A percentile compares a stretch with the other conserved stretches of the same genome.
Conservation (phyloP, 2,329 filamentous ascomycete genomes). For the Pseudocercospora fuligena region DNA sequence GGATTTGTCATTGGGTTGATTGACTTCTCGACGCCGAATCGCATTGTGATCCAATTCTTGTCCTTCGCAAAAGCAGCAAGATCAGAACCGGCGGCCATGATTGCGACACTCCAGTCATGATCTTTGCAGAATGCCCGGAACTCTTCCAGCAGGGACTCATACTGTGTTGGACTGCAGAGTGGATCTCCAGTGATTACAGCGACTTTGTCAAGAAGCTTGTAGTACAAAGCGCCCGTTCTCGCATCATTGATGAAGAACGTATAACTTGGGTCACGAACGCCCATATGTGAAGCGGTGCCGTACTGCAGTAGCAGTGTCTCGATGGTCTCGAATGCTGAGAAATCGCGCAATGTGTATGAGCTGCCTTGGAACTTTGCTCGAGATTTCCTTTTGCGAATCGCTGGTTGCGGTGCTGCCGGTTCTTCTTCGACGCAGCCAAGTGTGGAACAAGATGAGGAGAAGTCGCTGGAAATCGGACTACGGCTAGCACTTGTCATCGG, state of each 20-base stretch:
- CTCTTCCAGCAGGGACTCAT: background rate
- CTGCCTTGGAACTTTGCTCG: constrained; percentile 4
- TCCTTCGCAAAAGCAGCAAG: background rate
- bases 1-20: constrained; percentile 10
- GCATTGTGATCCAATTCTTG: constrained; percentile 10
- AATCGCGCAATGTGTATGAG: constrained; percentile 10
- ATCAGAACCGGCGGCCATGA: constrained; percentile 6
- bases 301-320: constrained; percentile 13
- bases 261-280: constrained; percentile 13
- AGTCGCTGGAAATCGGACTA: background rate
- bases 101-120: constrained; percentile 2
- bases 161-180: constrained; percentile 1
- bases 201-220: constrained; percentile 16
- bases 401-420: background rate
- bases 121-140: constrained; percentile 8
- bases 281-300: constrained; percentile 16
- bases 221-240: constrained; percentile 7
- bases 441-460: background rate
- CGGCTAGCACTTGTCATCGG: background rate
- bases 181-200: constrained; percentile 17
- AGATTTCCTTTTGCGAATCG: background rate
- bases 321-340: constrained; percentile 6
- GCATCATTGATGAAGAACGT: constrained; percentile 13
- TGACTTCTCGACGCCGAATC: constrained; percentile 11
- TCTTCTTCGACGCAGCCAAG: background rate